phyloP scores from a whole-genome alignment of 2,329 filamentous ascomycete genomes.

The Aureobasidium pullulans region DNA sequence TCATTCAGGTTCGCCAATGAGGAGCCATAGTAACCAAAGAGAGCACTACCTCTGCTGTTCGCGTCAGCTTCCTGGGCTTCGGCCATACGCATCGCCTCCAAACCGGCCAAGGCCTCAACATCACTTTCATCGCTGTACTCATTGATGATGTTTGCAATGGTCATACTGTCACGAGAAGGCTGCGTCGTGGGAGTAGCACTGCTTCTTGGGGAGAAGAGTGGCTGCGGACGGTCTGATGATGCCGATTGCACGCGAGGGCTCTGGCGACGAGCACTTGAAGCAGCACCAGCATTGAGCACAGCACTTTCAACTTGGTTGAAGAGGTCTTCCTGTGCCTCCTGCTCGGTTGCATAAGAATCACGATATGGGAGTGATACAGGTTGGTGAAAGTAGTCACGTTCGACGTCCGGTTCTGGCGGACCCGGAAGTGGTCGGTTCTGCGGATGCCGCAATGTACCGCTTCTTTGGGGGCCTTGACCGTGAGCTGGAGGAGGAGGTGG shows the following conservation, averaged over 20 bases:
- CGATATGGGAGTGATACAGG: slow-evolving; percentile 13
- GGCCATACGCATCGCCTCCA: slow-evolving; percentile 76
- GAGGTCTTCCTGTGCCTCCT: slow-evolving; percentile 46
- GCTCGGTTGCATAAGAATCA: slow-evolving; percentile 21
- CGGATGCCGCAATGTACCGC: slow-evolving; percentile 39
- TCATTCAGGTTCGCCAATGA: slow-evolving; percentile 30
- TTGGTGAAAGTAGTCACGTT: slow-evolving; percentile 32
- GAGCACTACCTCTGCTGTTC: slow-evolving; percentile 39
- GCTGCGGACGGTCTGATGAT: slow-evolving; percentile 22
- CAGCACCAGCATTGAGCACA: slow-evolving; percentile 32
- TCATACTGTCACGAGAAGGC: slow-evolving; percentile 23
- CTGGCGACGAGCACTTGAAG: slow-evolving; percentile 15
- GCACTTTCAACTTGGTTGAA: slow-evolving; percentile 51
- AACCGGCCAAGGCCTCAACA: slow-evolving; percentile 74
- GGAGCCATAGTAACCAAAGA: slow-evolving; percentile 23
- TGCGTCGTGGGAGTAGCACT: slow-evolving; percentile 38
- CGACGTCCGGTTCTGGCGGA: slow-evolving; percentile 36
- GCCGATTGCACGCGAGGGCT: slow-evolving; percentile 26
- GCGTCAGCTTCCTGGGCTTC: slow-evolving; percentile 63
- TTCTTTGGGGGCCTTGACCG: slow-evolving; percentile 41
- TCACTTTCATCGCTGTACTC: slow-evolving; percentile 69
- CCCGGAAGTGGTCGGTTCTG: slow-evolving; percentile 53
- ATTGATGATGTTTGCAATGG: slow-evolving; percentile 1
- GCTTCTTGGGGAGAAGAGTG: slow-evolving; percentile 22
- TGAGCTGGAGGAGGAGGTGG: slow-evolving; percentile 43